Evolutionary conservation across 768 basidiomycete species (phyloP), one percentile per base, ranked within the genome.

Genomic region (Xanthoconium stramineum): DNA sequence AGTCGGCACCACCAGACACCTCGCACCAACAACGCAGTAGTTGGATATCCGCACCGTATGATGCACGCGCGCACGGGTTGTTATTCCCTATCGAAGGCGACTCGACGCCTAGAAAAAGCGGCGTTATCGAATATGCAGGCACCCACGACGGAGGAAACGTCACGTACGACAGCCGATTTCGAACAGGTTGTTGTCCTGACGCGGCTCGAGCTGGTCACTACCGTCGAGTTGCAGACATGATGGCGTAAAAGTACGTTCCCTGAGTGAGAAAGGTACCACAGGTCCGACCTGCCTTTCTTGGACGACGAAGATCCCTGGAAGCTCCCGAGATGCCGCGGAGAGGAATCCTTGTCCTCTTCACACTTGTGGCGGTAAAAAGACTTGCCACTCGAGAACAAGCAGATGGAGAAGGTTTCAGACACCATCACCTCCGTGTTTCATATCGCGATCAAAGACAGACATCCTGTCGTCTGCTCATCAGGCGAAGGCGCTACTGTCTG

Each of bases 111-210:
- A n/a, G 32, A 51, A 65, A 12, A 35, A 35, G n/a, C 8, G 29
- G 5, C 33, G 28, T 6, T 4, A 12, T 35, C 17, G n/a, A 24
- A 4, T 24, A 24, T 24, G 24, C 24, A 24, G 4, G 24, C 24
- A 24, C 4, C 24, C 2, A 24, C 24, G 24, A 24, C 24, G 24
- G 24, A 24, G 24, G 24, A 24, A 24, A 24, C 24, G 24, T 24
- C 24, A 17, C 91, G 59, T 66, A 96, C 96, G 88, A 71, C 88
- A 92, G 20, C 90, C 91, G 51, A 97, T 92, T 74, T 97, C 93
- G 65, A 99, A 96, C 56, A 94, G 76, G 70, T 98, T 98, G 58
- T 91, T 85, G 69, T 96, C 87, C 6, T 83, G 63, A 98, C 91
- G 67, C 92, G 94, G 50, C 88, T 83, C 20, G 82, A 76, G 14